phyloP scores from a whole-genome alignment of 2,329 filamentous ascomycete species.

The Pseudogymnoascus sp. region DNA sequence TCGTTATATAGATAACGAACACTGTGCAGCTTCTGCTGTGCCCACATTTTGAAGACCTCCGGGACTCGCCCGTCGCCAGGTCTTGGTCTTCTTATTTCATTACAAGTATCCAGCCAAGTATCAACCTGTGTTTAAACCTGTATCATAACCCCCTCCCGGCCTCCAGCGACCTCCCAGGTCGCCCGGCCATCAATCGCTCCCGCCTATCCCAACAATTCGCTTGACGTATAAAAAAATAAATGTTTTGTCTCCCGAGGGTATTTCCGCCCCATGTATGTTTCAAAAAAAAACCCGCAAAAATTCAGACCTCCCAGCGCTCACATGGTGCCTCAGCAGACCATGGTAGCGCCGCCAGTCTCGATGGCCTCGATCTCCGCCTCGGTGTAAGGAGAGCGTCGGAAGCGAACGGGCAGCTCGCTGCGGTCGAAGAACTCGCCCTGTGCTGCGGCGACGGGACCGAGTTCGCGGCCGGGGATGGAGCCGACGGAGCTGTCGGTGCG shows the following conservation, averaged over 20 bases:
- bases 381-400: constrained; percentile 65
- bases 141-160: not conserved
- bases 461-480: constrained; percentile 51
- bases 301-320: not conserved
- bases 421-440: constrained; percentile 80
- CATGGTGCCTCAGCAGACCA: constrained; percentile 32
- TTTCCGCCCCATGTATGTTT: constrained; percentile 1
- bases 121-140: constrained; percentile 3
- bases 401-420: constrained; percentile 75
- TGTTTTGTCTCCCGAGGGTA: constrained; percentile 3
- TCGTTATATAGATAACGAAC: constrained; percentile 2
- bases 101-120: constrained; percentile 8
- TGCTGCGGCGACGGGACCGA: constrained; percentile 64
- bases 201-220: not conserved
- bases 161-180: not conserved
- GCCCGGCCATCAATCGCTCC: not conserved
- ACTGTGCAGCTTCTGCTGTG: not conserved
- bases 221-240: not conserved
- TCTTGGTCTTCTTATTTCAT: constrained; percentile 4
- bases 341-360: constrained; percentile 80
- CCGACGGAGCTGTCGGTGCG: constrained; percentile 19
- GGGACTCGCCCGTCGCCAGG: not conserved
- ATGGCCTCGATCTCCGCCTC: constrained; percentile 88
- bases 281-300: not conserved
- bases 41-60: not conserved